A percentile compares a stretch with the other conserved stretches of the same genome.
Conservation (phyloP, 345 rosid species). For the Theobroma cacao region DNA sequence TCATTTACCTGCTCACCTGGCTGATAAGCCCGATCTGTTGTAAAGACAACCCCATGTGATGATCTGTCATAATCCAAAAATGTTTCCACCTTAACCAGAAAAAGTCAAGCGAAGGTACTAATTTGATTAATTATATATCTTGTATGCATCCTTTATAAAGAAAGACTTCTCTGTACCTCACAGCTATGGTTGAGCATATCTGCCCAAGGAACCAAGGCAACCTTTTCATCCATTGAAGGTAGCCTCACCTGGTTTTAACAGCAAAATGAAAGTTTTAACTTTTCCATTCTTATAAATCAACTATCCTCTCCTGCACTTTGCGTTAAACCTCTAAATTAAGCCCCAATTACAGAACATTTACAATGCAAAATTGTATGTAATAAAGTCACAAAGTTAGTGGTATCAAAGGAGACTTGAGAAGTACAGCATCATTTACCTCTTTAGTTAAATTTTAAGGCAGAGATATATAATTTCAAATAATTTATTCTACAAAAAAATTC, state of each 20-base stretch:
- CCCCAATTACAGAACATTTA: not conserved
- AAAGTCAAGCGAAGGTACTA: slow-evolving; percentile 15
- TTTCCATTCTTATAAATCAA: not conserved
- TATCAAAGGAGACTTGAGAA: not conserved
- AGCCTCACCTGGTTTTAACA: slow-evolving; percentile 60
- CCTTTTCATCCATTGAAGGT: slow-evolving; percentile 90
- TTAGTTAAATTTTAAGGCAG: not conserved
- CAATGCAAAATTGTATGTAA: not conserved
- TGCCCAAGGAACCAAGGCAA: slow-evolving; percentile 99
- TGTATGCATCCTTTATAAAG: not conserved
- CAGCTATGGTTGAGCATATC: slow-evolving; percentile 97
- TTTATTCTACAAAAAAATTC: not conserved
- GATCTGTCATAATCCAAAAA: slow-evolving; percentile 91
- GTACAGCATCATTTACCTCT: not conserved
- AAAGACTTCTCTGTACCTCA: slow-evolving; percentile 49
- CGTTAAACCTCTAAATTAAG: not conserved
- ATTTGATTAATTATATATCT: slow-evolving; percentile 13
- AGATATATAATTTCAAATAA: not conserved
- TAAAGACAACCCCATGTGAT: slow-evolving; percentile 77
- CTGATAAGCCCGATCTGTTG: slow-evolving; percentile 79
- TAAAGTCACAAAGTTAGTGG: not conserved
- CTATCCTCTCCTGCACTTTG: not conserved
- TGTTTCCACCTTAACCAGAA: slow-evolving; percentile 67
- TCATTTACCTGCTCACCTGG: slow-evolving; percentile 96
- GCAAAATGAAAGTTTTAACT: not conserved